Evolutionary conservation across 306 rosid species (phyloP).

Genomic region (Amphicarpaea edgeworthii): DNA sequence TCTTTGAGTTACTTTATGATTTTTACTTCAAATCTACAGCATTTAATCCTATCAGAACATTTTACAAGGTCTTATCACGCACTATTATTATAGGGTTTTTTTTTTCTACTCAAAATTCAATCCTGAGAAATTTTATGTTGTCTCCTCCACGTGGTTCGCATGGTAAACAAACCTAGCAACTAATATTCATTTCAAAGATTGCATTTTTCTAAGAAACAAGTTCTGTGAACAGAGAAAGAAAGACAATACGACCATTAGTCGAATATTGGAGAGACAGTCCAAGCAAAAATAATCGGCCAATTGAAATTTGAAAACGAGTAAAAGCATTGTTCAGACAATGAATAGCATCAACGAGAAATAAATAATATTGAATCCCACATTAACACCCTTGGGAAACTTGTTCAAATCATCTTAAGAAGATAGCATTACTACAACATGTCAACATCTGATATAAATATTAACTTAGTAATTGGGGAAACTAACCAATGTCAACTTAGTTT

Average conservation of each 20-base stretch:
- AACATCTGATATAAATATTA: neutral
- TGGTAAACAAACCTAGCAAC: neutral
- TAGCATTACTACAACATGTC: neutral
- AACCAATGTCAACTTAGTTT: neutral
- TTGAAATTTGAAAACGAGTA: neutral
- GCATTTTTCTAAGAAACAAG: neutral
- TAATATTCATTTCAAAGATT: neutral
- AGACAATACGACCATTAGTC: neutral
- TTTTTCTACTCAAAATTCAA: neutral
- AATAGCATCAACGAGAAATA: neutral
- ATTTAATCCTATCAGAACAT: neutral
- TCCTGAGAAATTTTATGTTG: neutral
- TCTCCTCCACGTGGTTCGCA: neutral
- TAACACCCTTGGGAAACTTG: neutral
- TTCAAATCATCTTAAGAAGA: conserved; percentile 11
- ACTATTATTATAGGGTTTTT: neutral
- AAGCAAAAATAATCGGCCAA: neutral
- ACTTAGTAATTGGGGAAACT: neutral
- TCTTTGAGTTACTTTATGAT: neutral
- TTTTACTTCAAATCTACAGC: neutral
- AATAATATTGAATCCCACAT: neutral
- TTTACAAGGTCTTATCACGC: neutral
- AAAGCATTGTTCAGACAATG: conserved; percentile 1
- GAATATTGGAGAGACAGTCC: neutral
- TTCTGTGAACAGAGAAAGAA: neutral